phyloP scores from a whole-genome alignment of 2,329 filamentous ascomycete species.

The Phyllosticta citribraziliensis region DNA sequence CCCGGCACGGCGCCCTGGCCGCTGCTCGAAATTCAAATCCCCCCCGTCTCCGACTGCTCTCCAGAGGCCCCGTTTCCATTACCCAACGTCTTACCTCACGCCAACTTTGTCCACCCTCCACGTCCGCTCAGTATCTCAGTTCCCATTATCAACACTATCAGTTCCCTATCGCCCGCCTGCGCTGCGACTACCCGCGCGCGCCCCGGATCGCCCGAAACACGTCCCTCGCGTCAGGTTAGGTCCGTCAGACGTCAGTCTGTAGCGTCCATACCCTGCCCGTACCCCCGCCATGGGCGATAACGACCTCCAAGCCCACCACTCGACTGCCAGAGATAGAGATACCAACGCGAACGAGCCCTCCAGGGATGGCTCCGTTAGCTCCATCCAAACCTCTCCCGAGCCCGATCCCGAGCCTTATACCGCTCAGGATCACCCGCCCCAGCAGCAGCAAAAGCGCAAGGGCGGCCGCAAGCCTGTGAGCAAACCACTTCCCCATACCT shows the following conservation, averaged over 20 bases:
- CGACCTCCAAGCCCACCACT: constrained; percentile 14
- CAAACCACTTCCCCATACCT: constrained; percentile 18
- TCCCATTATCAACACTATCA: constrained; percentile 36
- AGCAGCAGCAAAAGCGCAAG: constrained; percentile 74
- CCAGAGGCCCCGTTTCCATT: constrained; percentile 30
- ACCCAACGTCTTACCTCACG: constrained; percentile 41
- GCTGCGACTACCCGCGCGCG: constrained; percentile 23
- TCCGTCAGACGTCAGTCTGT: constrained; percentile 17
- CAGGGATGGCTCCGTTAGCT: constrained; percentile 38
- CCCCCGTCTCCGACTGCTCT: constrained; percentile 15
- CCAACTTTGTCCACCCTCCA: constrained; percentile 28
- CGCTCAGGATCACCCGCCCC: constrained; percentile 34
- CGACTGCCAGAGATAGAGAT: constrained; percentile 28
- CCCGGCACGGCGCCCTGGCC: constrained; percentile 1
- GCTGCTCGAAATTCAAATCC: constrained; percentile 12
- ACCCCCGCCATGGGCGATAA: constrained; percentile 42
- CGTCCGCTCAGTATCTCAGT: constrained; percentile 16
- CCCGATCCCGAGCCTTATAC: constrained; percentile 32
- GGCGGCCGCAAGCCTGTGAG: constrained; percentile 93
- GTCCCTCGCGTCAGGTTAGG: constrained; percentile 25
- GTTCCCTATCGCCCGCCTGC: constrained; percentile 11
- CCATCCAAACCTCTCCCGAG: constrained; percentile 40
- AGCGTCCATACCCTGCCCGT: constrained; percentile 14
- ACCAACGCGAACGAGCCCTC: constrained; percentile 29
- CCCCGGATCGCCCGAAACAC: constrained; percentile 12